Conservation (phyloP, 179 eudicot genomes). For the Beta corolliflora region DNA sequence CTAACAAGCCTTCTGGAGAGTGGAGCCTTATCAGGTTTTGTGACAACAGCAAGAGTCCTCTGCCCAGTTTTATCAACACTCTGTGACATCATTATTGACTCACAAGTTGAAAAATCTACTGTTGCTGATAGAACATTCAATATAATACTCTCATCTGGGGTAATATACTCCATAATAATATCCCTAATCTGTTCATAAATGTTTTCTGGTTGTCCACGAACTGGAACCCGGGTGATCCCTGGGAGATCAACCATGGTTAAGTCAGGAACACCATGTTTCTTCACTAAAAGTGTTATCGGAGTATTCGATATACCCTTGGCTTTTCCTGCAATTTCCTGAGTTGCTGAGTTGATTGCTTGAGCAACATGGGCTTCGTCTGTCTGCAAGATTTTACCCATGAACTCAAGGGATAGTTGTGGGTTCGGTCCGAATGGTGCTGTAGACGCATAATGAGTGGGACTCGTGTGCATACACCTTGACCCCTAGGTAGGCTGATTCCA, state of each 20-base stretch:
- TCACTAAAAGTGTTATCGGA: slow-evolving; percentile 40
- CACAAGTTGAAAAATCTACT: slow-evolving; percentile 53
- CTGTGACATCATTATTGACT: slow-evolving; percentile 58
- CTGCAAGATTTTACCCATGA: slow-evolving; percentile 19
- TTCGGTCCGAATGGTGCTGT: slow-evolving; percentile 31
- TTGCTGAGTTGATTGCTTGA: slow-evolving; percentile 36
- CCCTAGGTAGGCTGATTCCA: slow-evolving; percentile 59
- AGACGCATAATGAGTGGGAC: slow-evolving; percentile 63
- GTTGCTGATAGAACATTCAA: slow-evolving; percentile 54
- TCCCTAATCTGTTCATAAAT: slow-evolving; percentile 50
- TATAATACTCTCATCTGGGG: slow-evolving; percentile 52
- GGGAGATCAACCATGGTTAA: slow-evolving; percentile 50
- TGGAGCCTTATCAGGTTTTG: slow-evolving; percentile 50
- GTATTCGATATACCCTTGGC: slow-evolving; percentile 40
- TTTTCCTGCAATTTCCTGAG: slow-evolving; percentile 40
- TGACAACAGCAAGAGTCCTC: slow-evolving; percentile 63
- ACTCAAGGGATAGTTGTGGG: slow-evolving; percentile 35
- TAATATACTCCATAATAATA: slow-evolving; percentile 52
- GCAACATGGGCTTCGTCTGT: slow-evolving; percentile 41
- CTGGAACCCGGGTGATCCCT: slow-evolving; percentile 50
- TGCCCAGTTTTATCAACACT: slow-evolving; percentile 44
- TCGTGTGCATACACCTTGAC: slow-evolving; percentile 62
- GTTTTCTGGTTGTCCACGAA: slow-evolving; percentile 44
- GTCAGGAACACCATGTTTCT: slow-evolving; percentile 52
- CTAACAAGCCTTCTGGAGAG: slow-evolving; percentile 53